phyloP scores from a whole-genome alignment of 495 filamentous ascomycete species.

The Annulohypoxylon maeteangense region DNA sequence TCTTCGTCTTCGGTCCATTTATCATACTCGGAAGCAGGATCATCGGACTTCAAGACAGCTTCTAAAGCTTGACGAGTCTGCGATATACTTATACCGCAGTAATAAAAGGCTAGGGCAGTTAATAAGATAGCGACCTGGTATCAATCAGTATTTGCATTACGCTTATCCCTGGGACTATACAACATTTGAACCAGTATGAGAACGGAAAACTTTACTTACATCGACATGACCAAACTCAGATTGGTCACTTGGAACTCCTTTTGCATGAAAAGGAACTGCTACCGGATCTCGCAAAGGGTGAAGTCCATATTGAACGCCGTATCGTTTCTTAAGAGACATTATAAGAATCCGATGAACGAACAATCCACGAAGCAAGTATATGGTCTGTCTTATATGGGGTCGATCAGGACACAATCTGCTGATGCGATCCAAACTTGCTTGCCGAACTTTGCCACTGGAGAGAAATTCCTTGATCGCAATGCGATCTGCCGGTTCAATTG shows the following conservation, averaged over 20 bases:
- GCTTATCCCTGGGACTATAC: background rate
- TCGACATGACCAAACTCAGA: slow-evolving; percentile 66
- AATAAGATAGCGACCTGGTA: slow-evolving; percentile 59
- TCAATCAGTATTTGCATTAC: slow-evolving; percentile 2
- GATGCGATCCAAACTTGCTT: slow-evolving; percentile 34
- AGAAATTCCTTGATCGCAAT: slow-evolving; percentile 53
- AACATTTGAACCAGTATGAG: background rate
- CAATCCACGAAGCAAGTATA: slow-evolving; percentile 48
- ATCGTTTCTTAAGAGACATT: slow-evolving; percentile 53
- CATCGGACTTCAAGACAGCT: slow-evolving; percentile 59
- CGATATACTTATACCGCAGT: slow-evolving; percentile 51
- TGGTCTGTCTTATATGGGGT: slow-evolving; percentile 39
- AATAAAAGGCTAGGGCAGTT: slow-evolving; percentile 63
- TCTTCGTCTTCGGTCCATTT: slow-evolving; percentile 52
- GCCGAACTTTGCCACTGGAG: slow-evolving; percentile 29
- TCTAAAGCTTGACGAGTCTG: slow-evolving; percentile 55
- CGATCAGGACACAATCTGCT: slow-evolving; percentile 41
- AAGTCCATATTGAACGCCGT: slow-evolving; percentile 55
- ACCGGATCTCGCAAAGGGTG: slow-evolving; percentile 51
- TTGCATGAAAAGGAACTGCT: slow-evolving; percentile 60
- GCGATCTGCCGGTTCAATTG: slow-evolving; percentile 43
- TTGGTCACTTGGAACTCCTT: slow-evolving; percentile 60
- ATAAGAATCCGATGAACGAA: slow-evolving; percentile 54
- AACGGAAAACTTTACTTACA: slow-evolving; percentile 21
- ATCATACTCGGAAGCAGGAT: slow-evolving; percentile 61